Percentiles rank a stretch among this genome's conserved stretches.
These are phyloP conservation scores for Aspergillus persii DNA, from an alignment of 2,329 filamentous ascomycete genomes.

Conservation along the genomic window DNA sequence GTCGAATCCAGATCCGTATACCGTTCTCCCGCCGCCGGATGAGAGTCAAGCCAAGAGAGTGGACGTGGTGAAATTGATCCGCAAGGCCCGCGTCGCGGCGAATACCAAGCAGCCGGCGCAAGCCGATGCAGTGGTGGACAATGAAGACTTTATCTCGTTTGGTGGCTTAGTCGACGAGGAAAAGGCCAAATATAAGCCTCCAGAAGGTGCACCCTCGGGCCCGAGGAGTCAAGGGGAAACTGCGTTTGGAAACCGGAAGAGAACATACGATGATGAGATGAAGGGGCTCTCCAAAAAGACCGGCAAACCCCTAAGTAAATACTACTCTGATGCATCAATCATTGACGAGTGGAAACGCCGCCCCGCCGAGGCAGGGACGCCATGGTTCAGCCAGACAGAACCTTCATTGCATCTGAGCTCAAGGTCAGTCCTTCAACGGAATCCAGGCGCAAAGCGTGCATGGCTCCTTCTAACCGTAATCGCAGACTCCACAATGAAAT, in stretches of 20 bases:
- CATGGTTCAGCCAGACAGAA: slow-evolving; percentile 56
- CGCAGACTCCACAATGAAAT: slow-evolving; percentile 86
- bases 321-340: slow-evolving; percentile 51
- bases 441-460: not conserved
- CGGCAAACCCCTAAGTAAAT: slow-evolving; percentile 53
- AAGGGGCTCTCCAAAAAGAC: slow-evolving; percentile 56
- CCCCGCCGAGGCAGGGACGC: slow-evolving; percentile 47
- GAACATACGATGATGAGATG: slow-evolving; percentile 68
- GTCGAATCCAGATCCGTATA: slow-evolving; percentile 96
- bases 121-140: slow-evolving; percentile 54
- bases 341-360: slow-evolving; percentile 53
- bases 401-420: slow-evolving; percentile 32
- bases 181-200: slow-evolving; percentile 27
- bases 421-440: slow-evolving; percentile 25
- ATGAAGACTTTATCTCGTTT: slow-evolving; percentile 88
- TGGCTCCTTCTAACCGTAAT: slow-evolving; percentile 13
- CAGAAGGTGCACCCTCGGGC: slow-evolving; percentile 37
- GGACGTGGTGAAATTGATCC: slow-evolving; percentile 86
- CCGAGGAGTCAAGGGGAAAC: slow-evolving; percentile 38
- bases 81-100: slow-evolving; percentile 74
- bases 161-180: slow-evolving; percentile 62
- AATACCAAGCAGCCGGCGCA: slow-evolving; percentile 46
- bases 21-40: slow-evolving; percentile 75
- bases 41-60: slow-evolving; percentile 71
- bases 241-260: slow-evolving; percentile 67